phyloP scores from a whole-genome alignment of 75 land plant genomes.

The Selaginella moellendorffii region DNA sequence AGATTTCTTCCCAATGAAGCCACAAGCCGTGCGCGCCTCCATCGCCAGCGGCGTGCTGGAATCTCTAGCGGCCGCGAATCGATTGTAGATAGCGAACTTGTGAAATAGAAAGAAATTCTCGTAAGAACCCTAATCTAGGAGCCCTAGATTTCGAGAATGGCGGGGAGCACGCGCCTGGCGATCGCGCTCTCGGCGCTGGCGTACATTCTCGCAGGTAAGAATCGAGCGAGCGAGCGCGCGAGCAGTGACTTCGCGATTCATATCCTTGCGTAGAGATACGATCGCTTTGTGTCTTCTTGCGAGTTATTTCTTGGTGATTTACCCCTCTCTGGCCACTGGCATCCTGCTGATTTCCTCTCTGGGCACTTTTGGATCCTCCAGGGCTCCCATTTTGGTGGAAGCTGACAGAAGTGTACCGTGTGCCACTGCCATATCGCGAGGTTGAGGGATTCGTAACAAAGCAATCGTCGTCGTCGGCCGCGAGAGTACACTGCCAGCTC shows the following conservation, averaged over 20 bases:
- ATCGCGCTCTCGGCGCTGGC: conserved; percentile 16
- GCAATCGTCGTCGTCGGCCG: conserved; percentile 19
- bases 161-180: conserved; percentile 19
- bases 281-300: background rate
- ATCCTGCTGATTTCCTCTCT: background rate
- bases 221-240: background rate
- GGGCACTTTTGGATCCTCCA: conserved; percentile 14
- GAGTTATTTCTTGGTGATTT: background rate
- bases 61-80: too few species aligned
- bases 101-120: too few species aligned
- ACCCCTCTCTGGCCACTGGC: background rate
- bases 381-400: conserved; percentile 67
- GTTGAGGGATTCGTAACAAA: conserved; percentile 44
- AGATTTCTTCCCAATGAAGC: too few species aligned
- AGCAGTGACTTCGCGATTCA: background rate
- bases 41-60: too few species aligned
- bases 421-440: conserved; percentile 61
- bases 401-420: conserved; percentile 71
- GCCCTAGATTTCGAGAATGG: background rate
- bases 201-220: conserved; percentile 14
- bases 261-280: background rate
- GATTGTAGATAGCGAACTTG: too few species aligned
- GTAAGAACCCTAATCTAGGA: too few species aligned
- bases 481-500: conserved; percentile 41
- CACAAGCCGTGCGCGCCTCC: too few species aligned